Evolutionary conservation across 2,329 filamentous ascomycete genomes (phyloP).

Genomic region (Fusarium zealandicum): DNA sequence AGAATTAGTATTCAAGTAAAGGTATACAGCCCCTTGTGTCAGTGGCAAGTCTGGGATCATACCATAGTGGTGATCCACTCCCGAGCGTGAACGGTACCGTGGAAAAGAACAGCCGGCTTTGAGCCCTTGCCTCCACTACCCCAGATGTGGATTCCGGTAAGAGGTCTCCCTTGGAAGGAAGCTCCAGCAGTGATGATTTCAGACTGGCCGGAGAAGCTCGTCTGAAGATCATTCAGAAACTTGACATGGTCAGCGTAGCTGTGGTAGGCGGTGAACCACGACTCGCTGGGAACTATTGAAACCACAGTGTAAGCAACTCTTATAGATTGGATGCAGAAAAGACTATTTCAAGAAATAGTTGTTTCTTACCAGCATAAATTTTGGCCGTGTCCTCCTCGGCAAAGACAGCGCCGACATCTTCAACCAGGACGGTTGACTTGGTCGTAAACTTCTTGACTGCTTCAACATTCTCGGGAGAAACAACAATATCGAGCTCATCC

Average conservation of each 20-base stretch:
- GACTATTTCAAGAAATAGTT: accelerated
- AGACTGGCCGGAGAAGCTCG: constrained; percentile 19
- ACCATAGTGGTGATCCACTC: constrained; percentile 31
- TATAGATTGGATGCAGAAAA: too few species aligned
- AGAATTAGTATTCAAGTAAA: background rate
- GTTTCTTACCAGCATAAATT: constrained; percentile 17
- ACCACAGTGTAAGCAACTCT: background rate
- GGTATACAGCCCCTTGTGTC: too few species aligned
- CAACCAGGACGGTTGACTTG: constrained; percentile 22
- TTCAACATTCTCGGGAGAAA: constrained; percentile 27
- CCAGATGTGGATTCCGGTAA: constrained; percentile 31
- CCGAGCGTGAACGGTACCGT: constrained; percentile 29
- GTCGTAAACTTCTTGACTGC: constrained; percentile 21
- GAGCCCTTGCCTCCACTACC: constrained; percentile 30
- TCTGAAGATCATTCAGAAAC: constrained; percentile 24
- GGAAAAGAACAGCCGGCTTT: constrained; percentile 28
- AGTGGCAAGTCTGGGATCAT: background rate
- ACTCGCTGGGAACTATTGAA: constrained; percentile 19
- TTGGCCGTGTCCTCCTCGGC: constrained; percentile 17
- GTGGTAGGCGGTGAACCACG: constrained; percentile 30
- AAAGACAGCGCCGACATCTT: constrained; percentile 27
- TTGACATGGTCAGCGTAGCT: constrained; percentile 24
- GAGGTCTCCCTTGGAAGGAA: constrained; percentile 22
- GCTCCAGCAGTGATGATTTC: constrained; percentile 23
- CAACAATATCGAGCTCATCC: constrained; percentile 24